These are phyloP conservation scores for Psilocybe mexicana DNA, from an alignment of 1,284 basidiomycete species.

Conservation along the genomic window DNA sequence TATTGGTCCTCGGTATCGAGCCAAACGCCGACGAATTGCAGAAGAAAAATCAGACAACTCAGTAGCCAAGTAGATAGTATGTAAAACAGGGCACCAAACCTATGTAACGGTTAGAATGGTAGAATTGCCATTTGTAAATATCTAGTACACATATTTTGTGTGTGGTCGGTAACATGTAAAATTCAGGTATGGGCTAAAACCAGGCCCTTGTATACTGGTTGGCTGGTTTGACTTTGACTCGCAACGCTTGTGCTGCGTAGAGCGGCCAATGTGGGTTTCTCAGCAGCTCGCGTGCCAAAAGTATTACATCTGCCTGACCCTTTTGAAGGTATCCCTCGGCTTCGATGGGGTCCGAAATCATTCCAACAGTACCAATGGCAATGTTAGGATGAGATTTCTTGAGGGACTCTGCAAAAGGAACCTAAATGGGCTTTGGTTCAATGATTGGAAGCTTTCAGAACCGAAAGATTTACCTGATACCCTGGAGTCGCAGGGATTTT, in stretches of 20 bases:
- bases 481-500: slow-evolving; percentile 59
- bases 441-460: background rate
- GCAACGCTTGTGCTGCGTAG: slow-evolving; percentile 55
- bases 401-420: slow-evolving; percentile 69
- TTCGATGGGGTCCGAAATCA: slow-evolving; percentile 65
- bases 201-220: slow-evolving; percentile 69
- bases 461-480: slow-evolving; percentile 53
- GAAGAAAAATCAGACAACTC: slow-evolving; percentile 1
- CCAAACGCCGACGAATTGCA: slow-evolving; percentile 19
- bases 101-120: too few relatives aligned
- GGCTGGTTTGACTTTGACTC: slow-evolving; percentile 59
- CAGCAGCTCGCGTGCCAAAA: slow-evolving; percentile 67
- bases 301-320: slow-evolving; percentile 69
- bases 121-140: too few relatives aligned
- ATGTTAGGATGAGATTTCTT: slow-evolving; percentile 63
- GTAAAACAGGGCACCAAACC: background rate
- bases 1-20: slow-evolving; percentile 41
- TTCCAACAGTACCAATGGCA: slow-evolving; percentile 67
- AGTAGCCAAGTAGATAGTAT: background rate
- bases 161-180: background rate
- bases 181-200: slow-evolving; percentile 18
- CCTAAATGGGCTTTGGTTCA: slow-evolving; percentile 35
- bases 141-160: too few relatives aligned
- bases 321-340: slow-evolving; percentile 68
- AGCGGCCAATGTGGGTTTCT: slow-evolving; percentile 60